Evolutionary conservation across 352 stramenopile species (phyloP).

Genomic region (Achlya hypogyna): DNA sequence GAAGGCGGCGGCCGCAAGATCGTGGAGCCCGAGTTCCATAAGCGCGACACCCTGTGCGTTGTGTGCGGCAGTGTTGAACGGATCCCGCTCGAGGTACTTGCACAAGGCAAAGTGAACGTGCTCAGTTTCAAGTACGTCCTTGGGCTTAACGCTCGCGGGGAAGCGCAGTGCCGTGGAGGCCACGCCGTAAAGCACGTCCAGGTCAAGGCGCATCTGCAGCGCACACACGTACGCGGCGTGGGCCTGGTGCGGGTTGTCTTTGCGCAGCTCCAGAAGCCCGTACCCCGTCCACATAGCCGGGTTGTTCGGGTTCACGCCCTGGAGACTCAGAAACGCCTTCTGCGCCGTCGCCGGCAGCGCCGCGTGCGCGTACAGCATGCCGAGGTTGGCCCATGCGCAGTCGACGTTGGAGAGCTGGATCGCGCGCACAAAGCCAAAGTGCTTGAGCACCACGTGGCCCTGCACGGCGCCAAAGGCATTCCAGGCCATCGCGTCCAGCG

Average conservation of each 20-base stretch:
- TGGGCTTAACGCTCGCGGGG: conserved; percentile 9
- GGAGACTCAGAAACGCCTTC: conserved; percentile 70
- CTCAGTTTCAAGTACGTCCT: conserved; percentile 19
- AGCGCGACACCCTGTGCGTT: conserved; percentile 53
- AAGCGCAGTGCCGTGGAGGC: conserved; percentile 29
- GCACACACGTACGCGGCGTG: conserved; percentile 71
- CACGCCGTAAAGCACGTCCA: conserved; percentile 64
- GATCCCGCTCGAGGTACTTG: conserved; percentile 74
- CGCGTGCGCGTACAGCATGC: conserved; percentile 67
- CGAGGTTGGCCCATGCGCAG: conserved; percentile 73
- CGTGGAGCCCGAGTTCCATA: conserved; percentile 41
- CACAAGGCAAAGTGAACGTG: conserved; percentile 58
- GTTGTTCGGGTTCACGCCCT: conserved; percentile 73
- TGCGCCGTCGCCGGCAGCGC: conserved; percentile 38
- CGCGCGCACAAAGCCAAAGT: conserved; percentile 66
- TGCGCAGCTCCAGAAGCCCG: conserved; percentile 47
- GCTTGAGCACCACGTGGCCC: conserved; percentile 57
- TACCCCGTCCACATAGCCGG: conserved; percentile 83
- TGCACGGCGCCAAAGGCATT: conserved; percentile 66
- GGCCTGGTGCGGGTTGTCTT: conserved; percentile 35
- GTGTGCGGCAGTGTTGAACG: conserved; percentile 44
- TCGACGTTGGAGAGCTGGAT: conserved; percentile 53
- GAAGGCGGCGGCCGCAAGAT: conserved; percentile 33
- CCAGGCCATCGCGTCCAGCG: conserved; percentile 50
- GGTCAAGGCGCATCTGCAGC: conserved; percentile 55